Evolutionary conservation across 2,329 filamentous ascomycete genomes (phyloP), one percentile per base, ranked within the genome.

Genomic region (Fusarium dimerum): DNA sequence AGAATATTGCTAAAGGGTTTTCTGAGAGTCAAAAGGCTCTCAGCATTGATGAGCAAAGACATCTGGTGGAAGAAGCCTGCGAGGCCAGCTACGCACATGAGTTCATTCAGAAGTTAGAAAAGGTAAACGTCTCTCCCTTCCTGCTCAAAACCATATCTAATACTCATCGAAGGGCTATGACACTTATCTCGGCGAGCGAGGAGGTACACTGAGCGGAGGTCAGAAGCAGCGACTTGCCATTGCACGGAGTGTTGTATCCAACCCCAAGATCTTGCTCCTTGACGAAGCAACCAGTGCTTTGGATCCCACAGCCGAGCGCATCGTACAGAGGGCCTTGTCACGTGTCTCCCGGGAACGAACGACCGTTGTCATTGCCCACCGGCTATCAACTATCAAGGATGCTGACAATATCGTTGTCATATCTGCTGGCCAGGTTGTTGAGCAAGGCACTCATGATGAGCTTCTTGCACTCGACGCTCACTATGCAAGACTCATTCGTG

Each of bases 401-500:
- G 86, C 86, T 0, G 83, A 89, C 60, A 81, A 84, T 46, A 89
- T 89, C 50, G 72, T 88, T 11, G 85, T 89, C 15, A 75, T 89
- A 62, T 73, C 80, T 7, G 74, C 82, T 56, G 86, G 86, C 2
- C 66, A 75, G 43, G 76, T 82, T 3, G 68, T 86, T 2, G 86
- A 89, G 65, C 74, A 83, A 57, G 86, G 86, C 0, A 83, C 78
- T 0, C 86, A 89, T 51, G 74, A 81, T 5, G 73, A 82, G 45
- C 73, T 88, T 0, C 68, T 88, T 10, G 62, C 68, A 1, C 66
- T 69, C 11, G 70, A 64, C 0, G 71, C 81, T 1, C 68, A 81
- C 10, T 86, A 87, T 55, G 73, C 72, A 7, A 69, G 72, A 5
- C 71, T 86, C 3, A 81, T 85, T 5, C 61, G 66, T 16, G 66